A percentile compares a stretch with the other conserved stretches of the same genome.
phyloP scores from a whole-genome alignment of 805 yeast genomes.

The Cyberlindnera nakhonratchasimensis region DNA sequence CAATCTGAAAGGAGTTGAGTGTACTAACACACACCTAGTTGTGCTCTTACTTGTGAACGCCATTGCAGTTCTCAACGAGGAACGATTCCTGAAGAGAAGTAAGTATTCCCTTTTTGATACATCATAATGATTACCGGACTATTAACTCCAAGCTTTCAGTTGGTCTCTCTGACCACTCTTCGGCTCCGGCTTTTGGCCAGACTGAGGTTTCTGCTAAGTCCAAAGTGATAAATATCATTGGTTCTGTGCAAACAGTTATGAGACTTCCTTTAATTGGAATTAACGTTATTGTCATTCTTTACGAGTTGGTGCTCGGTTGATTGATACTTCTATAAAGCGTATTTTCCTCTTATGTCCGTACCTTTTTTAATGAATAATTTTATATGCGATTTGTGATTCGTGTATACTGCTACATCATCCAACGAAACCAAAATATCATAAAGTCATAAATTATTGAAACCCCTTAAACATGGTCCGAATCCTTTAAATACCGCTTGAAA shows the following conservation, averaged over 20 bases:
- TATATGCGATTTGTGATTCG: neutral
- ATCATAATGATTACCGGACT: slow-evolving; percentile 1
- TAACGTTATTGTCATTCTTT: slow-evolving; percentile 61
- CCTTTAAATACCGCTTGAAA: no score
- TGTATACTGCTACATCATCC: no score
- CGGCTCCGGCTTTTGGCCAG: slow-evolving; percentile 43
- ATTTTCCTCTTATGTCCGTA: slow-evolving; percentile 3
- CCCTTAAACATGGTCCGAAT: no score
- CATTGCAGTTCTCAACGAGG: slow-evolving; percentile 76
- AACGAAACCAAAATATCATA: no score
- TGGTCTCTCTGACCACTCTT: slow-evolving; percentile 37
- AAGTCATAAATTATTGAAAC: no score
- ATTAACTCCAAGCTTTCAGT: no score
- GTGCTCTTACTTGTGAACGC: slow-evolving; percentile 61
- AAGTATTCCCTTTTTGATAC: slow-evolving; percentile 4
- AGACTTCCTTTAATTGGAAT: slow-evolving; percentile 71
- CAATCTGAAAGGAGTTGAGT: neutral
- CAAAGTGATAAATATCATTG: slow-evolving; percentile 59
- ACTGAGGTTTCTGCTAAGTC: slow-evolving; percentile 48
- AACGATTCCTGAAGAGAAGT: slow-evolving; percentile 66
- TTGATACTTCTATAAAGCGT: neutral
- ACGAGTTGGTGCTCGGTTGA: slow-evolving; percentile 67
- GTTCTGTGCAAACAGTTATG: slow-evolving; percentile 72
- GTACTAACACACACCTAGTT: slow-evolving; percentile 21
- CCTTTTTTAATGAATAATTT: slow-evolving; percentile 2